Conservation (phyloP, 257 asterid species). For the Gentiana macrophylla region DNA sequence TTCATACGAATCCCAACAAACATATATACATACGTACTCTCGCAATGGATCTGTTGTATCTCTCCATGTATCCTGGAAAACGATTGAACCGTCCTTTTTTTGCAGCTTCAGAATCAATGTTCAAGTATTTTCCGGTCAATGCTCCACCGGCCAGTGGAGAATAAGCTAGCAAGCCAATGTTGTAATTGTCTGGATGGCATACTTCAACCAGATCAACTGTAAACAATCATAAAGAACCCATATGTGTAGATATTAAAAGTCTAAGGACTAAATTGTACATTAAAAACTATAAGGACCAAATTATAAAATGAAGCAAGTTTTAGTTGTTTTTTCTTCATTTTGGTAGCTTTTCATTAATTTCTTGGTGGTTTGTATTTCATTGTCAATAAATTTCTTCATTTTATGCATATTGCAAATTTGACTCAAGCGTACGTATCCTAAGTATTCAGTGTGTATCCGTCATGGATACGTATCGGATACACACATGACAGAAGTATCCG, state of each 20-base stretch:
- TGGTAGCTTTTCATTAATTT: too few species aligned
- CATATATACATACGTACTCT: constrained; percentile 33
- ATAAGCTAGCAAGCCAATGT: constrained; percentile 80
- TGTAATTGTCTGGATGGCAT: constrained; percentile 84
- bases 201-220: constrained; percentile 89
- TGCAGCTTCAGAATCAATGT: constrained; percentile 60
- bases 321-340: too few species aligned
- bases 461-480: too few species aligned
- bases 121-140: constrained; percentile 73
- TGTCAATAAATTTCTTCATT: too few species aligned
- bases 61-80: constrained; percentile 86
- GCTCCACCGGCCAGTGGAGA: constrained; percentile 90
- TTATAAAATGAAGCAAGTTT: too few species aligned
- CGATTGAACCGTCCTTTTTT: constrained; percentile 65
- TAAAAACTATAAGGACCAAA: too few species aligned
- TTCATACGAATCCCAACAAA: neutral
- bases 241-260: neutral
- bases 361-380: too few species aligned
- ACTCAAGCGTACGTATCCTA: too few species aligned
- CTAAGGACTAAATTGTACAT: too few species aligned
- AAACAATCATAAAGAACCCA: constrained; percentile 11
- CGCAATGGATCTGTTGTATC: constrained; percentile 65
- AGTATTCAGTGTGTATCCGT: too few species aligned
- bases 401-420: too few species aligned
- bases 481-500: too few species aligned